phyloP scores from a whole-genome alignment of 805 yeast species.

The Zygotorulaspora chibaensis region DNA sequence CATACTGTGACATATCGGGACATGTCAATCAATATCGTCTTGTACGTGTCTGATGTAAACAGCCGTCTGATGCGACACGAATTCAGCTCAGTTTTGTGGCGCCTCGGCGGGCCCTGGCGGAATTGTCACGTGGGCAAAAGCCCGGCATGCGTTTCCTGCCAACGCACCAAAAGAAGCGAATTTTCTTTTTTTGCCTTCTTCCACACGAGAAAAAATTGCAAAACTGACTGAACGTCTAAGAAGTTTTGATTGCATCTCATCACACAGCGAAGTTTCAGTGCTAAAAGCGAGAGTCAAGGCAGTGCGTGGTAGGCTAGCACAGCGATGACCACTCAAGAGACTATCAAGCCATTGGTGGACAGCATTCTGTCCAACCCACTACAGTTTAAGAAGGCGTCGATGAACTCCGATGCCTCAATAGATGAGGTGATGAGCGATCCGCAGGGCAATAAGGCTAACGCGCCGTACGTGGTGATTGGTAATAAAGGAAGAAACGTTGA shows the following conservation, averaged over 20 bases:
- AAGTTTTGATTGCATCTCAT: conserved; percentile 1
- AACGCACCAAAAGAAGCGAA: too few relatives aligned
- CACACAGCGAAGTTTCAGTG: neutral
- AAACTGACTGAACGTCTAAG: neutral
- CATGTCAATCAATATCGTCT: too few relatives aligned
- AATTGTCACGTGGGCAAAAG: too few relatives aligned
- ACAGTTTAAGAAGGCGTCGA: conserved; percentile 45
- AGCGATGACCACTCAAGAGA: conserved; percentile 29
- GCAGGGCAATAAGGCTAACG: conserved; percentile 46
- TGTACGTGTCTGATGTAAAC: too few relatives aligned
- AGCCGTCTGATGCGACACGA: too few relatives aligned
- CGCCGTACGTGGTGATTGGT: conserved; percentile 45
- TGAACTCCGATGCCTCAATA: conserved; percentile 1
- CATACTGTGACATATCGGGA: too few relatives aligned
- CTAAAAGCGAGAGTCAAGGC: neutral
- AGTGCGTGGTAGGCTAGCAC: neutral
- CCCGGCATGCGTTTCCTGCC: too few relatives aligned
- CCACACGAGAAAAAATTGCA: neutral
- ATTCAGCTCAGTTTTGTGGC: too few relatives aligned
- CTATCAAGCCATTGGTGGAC: conserved; percentile 52
- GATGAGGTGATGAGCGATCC: conserved; percentile 44
- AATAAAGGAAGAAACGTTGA: conserved; percentile 3
- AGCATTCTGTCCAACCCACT: conserved; percentile 58
- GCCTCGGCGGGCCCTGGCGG: too few relatives aligned
- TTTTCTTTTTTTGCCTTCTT: neutral